Percentiles rank a stretch among this genome's conserved stretches.
phyloP scores from a whole-genome alignment of 2,329 filamentous ascomycete species.

The Chrysosporium keratinophilum region DNA sequence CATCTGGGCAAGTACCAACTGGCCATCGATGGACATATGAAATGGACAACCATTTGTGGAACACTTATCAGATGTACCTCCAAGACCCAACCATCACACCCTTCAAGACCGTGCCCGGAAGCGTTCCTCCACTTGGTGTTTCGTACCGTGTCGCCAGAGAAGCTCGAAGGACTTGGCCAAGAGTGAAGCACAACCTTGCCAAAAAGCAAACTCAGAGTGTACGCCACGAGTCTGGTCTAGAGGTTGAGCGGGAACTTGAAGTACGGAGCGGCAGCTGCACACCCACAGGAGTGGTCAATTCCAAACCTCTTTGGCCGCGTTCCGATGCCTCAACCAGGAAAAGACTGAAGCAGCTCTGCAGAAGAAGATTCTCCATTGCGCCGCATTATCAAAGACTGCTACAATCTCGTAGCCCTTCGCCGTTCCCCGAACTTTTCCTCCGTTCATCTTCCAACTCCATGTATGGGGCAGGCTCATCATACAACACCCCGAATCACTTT shows the following conservation, averaged over 20 bases:
- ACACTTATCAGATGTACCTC: constrained; percentile 55
- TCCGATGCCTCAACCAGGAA: constrained; percentile 49
- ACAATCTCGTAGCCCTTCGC: constrained; percentile 51
- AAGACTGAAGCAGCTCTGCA: constrained; percentile 50
- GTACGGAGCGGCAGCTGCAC: constrained; percentile 36
- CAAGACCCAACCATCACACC: constrained; percentile 56
- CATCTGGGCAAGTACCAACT: constrained; percentile 18
- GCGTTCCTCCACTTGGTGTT: constrained; percentile 52
- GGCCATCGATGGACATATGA: constrained; percentile 46
- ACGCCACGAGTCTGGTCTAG: constrained; percentile 6
- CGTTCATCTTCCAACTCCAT: constrained; percentile 23
- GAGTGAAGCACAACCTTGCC: constrained; percentile 29
- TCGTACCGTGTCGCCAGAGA: constrained; percentile 53
- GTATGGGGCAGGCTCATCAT: constrained; percentile 17
- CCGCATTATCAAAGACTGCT: constrained; percentile 56
- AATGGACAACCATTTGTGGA: constrained; percentile 58
- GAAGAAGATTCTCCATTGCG: constrained; percentile 50
- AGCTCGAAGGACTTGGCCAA: constrained; percentile 52
- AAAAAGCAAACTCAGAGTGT: background rate
- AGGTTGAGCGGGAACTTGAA: constrained; percentile 22
- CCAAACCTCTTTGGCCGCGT: constrained; percentile 44
- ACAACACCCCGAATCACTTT: constrained; percentile 27
- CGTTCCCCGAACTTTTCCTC: constrained; percentile 37
- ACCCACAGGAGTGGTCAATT: constrained; percentile 29
- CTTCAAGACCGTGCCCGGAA: constrained; percentile 56